Conservation (phyloP, 768 basidiomycete genomes). For the Coprinopsis strossmayeri region DNA sequence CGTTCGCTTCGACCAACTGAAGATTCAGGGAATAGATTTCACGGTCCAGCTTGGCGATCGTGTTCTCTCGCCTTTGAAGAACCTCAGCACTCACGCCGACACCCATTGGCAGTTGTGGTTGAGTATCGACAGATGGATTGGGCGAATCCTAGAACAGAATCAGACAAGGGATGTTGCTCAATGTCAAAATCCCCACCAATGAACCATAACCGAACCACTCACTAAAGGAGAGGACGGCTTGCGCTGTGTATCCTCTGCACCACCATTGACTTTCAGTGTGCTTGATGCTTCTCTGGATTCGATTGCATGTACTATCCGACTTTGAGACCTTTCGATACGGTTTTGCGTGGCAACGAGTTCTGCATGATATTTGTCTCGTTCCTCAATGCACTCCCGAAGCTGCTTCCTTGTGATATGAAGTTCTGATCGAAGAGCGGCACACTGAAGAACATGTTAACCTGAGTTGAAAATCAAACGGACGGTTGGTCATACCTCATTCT, state of each 20-base stretch:
- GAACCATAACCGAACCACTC: conserved; percentile 52
- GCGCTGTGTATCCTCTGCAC: conserved; percentile 41
- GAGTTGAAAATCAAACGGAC: conserved; percentile 1
- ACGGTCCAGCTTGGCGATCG: conserved; percentile 25
- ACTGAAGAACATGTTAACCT: conserved; percentile 28
- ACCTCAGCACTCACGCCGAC: conserved; percentile 30
- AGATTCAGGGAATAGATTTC: background rate
- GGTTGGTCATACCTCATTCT: conserved; percentile 58
- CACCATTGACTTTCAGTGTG: conserved; percentile 24
- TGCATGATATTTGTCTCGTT: conserved; percentile 41
- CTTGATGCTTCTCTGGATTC: conserved; percentile 28
- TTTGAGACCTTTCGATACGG: conserved; percentile 55
- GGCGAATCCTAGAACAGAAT: conserved; percentile 37
- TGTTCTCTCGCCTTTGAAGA: conserved; percentile 24
- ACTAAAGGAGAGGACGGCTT: conserved; percentile 64
- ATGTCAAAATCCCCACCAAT: conserved; percentile 57
- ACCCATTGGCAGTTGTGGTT: conserved; percentile 25
- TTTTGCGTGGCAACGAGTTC: conserved; percentile 52
- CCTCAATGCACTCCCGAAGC: conserved; percentile 43
- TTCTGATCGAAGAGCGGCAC: conserved; percentile 52
- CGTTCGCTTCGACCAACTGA: background rate
- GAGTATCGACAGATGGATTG: conserved; percentile 18
- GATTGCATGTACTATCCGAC: conserved; percentile 43
- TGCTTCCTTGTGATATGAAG: conserved; percentile 41
- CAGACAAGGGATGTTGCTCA: conserved; percentile 36